phyloP scores from a whole-genome alignment of 768 basidiomycete genomes.

The Pulveroboletus sp. region DNA sequence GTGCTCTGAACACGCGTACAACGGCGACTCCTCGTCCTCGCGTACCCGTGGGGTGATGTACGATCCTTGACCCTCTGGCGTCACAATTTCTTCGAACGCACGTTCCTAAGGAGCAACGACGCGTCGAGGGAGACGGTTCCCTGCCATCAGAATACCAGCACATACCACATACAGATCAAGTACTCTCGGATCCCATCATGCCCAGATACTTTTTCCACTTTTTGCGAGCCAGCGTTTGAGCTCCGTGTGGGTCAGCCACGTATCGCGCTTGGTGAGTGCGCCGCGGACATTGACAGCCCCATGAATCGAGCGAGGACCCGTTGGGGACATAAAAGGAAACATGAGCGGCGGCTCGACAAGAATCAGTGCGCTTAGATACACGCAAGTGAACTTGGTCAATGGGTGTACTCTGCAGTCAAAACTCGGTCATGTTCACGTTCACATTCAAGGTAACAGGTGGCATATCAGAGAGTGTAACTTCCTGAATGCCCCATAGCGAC shows the following conservation, averaged over 20 bases:
- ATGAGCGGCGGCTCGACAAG: constrained; percentile 30
- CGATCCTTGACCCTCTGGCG: constrained; percentile 2
- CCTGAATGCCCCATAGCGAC: constrained; percentile 28
- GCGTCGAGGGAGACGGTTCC: not conserved
- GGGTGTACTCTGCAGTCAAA: constrained; percentile 12
- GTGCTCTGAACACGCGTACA: constrained; percentile 24
- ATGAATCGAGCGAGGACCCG: constrained; percentile 25
- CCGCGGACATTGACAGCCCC: constrained; percentile 29
- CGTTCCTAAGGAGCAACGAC: constrained; percentile 14
- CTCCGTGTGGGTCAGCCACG: constrained; percentile 21
- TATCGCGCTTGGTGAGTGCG: constrained; percentile 24
- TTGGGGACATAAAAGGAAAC: constrained; percentile 27
- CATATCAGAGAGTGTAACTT: constrained; percentile 26
- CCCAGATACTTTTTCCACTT: constrained; percentile 15
- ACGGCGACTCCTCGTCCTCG: constrained; percentile 27
- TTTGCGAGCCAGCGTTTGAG: constrained; percentile 16
- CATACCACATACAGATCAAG: constrained; percentile 25
- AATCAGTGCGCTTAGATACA: constrained; percentile 16
- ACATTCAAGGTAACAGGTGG: not conserved
- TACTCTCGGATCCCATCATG: constrained; percentile 21
- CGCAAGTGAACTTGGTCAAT: constrained; percentile 14
- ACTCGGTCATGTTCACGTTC: not conserved
- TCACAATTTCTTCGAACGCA: constrained; percentile 20
- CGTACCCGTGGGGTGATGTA: constrained; percentile 21
- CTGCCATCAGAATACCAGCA: not conserved